A percentile compares a stretch with the other conserved stretches of the same genome.
These are phyloP conservation scores for Monilinia fructicola DNA, from an alignment of 2,329 filamentous ascomycete genomes.

Conservation along the genomic window DNA sequence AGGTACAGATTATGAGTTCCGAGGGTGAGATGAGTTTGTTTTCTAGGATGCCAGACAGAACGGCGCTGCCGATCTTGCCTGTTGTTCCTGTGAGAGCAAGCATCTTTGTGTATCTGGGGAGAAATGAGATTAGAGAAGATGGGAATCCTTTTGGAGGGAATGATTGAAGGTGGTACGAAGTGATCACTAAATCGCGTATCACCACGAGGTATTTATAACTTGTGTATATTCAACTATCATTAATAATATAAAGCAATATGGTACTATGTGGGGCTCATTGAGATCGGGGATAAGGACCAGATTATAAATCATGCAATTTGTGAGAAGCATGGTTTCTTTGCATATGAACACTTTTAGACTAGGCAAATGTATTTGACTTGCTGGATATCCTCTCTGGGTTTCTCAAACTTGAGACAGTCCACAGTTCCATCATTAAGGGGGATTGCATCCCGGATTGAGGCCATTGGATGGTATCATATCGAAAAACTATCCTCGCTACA, in stretches of 20 bases:
- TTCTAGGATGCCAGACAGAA: conserved; percentile 25
- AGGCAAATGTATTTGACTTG: neutral
- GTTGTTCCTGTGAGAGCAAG: conserved; percentile 26
- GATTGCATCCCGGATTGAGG: neutral
- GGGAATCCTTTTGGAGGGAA: too few relatives aligned
- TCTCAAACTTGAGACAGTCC: neutral
- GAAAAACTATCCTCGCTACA: neutral
- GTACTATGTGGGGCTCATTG: neutral
- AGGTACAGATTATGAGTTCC: conserved; percentile 28
- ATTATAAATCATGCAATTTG: neutral
- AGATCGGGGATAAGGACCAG: neutral
- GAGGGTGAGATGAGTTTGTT: conserved; percentile 19
- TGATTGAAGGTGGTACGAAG: neutral
- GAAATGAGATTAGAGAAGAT: too few relatives aligned
- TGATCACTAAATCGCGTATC: neutral
- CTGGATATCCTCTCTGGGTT: too few relatives aligned
- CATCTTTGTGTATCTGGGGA: conserved; percentile 7
- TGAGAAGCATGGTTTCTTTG: neutral
- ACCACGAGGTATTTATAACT: neutral
- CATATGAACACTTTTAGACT: neutral
- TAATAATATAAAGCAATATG: neutral
- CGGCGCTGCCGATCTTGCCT: conserved; percentile 28
- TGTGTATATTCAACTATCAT: neutral
- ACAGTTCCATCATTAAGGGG: neutral
- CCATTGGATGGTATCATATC: neutral